Conservation (phyloP, 169 alveolate species). For the Cyclospora cayetanensis region DNA sequence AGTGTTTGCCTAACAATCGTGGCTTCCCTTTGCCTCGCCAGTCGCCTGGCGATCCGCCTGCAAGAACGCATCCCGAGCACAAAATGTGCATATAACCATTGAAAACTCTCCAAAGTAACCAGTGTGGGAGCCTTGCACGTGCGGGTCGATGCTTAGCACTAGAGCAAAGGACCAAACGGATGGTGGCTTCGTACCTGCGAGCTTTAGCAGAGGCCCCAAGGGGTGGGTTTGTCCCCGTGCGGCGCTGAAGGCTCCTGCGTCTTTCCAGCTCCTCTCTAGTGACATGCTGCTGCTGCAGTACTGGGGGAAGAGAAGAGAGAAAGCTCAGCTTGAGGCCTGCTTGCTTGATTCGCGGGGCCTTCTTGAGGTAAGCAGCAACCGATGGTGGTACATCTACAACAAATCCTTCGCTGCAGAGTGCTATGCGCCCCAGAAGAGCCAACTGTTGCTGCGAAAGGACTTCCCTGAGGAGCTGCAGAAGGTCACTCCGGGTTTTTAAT, state of each 20-base stretch:
- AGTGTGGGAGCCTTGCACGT: no score
- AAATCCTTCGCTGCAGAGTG: slow-evolving; percentile 9
- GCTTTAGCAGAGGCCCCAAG: neutral
- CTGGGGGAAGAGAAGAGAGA: neutral
- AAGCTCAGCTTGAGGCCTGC: neutral
- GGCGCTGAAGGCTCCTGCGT: neutral
- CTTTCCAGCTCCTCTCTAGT: neutral
- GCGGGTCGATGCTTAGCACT: no score
- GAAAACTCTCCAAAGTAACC: no score
- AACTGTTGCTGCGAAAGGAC: neutral
- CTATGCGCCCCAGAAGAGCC: slow-evolving; percentile 34
- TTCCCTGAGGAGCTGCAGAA: slow-evolving; percentile 17
- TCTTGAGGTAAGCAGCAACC: neutral
- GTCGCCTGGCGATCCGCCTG: neutral
- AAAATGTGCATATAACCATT: no score
- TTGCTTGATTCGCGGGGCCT: neutral
- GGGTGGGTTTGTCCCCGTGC: neutral
- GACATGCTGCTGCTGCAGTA: neutral
- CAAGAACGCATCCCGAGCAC: no score
- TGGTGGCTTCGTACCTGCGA: neutral
- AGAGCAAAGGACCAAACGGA: no score
- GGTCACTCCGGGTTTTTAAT: neutral
- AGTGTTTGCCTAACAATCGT: neutral
- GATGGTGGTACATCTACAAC: slow-evolving; percentile 35
- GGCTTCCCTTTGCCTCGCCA: neutral